Conservation (phyloP, 768 basidiomycete species). For the Auricularia sp. region DNA sequence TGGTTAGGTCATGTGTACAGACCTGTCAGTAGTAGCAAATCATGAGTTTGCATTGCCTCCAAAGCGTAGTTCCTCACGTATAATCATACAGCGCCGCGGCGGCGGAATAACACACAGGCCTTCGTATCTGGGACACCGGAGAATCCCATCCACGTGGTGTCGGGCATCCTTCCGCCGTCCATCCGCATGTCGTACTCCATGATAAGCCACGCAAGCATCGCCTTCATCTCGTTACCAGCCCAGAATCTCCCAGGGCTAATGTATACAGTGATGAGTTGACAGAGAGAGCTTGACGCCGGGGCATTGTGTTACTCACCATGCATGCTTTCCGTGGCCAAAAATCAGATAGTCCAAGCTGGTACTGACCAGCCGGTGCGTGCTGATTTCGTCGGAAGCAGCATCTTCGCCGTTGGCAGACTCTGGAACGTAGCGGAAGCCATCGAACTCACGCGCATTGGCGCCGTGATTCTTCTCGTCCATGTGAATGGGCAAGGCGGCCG, state of each 20-base stretch:
- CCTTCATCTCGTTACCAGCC: slow-evolving; percentile 12
- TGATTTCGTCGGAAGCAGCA: neutral
- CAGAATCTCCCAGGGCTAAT: slow-evolving; percentile 14
- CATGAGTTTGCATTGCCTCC: no score
- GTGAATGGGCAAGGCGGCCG: slow-evolving; percentile 9
- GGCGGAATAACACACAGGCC: no score
- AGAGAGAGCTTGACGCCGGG: no score
- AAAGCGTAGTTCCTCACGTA: no score
- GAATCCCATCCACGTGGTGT: no score
- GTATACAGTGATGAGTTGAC: no score
- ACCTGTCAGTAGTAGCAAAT: no score
- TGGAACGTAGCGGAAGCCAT: slow-evolving; percentile 6
- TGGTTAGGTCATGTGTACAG: no score
- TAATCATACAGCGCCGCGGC: no score
- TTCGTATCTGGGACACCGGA: no score
- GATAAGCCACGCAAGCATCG: slow-evolving; percentile 13
- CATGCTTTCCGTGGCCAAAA: slow-evolving; percentile 8
- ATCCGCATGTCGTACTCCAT: slow-evolving; percentile 24
- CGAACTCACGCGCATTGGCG: slow-evolving; percentile 1
- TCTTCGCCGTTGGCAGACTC: neutral
- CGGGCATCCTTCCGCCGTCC: slow-evolving; percentile 2
- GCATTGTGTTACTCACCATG: slow-evolving; percentile 5
- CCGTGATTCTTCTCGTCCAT: neutral
- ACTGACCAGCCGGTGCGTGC: slow-evolving; percentile 1
- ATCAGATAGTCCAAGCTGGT: slow-evolving; percentile 4